Percentiles rank a stretch among this genome's conserved stretches.
phyloP scores from a whole-genome alignment of 2,329 filamentous ascomycete species.

The Trichoderma atroviride region DNA sequence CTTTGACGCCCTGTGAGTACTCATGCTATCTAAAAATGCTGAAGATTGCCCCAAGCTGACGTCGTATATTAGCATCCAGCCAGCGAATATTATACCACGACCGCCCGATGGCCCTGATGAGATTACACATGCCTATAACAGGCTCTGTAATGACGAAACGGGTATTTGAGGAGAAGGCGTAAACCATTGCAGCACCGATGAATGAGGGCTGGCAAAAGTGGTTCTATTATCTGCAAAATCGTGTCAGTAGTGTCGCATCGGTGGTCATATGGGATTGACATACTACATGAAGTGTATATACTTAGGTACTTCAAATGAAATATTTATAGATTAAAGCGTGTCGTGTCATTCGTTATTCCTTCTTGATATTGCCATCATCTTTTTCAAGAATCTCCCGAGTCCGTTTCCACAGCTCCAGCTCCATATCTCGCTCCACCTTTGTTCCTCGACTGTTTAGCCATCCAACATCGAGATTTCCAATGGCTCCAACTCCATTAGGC shows the following conservation, averaged over 20 bases:
- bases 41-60: background rate
- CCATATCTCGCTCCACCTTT: constrained; percentile 80
- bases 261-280: background rate
- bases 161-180: background rate
- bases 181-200: no score
- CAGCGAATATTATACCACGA: constrained; percentile 9
- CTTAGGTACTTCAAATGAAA: background rate
- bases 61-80: constrained; percentile 16
- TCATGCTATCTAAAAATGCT: background rate
- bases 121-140: constrained; percentile 28
- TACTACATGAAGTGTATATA: background rate
- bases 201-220: background rate
- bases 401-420: constrained; percentile 72
- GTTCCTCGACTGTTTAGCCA: constrained; percentile 87
- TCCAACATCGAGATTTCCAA: constrained; percentile 74
- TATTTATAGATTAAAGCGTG: background rate
- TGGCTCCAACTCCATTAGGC: constrained; percentile 58
- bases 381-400: constrained; percentile 44
- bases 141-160: constrained; percentile 17
- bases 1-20: constrained; percentile 27
- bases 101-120: background rate
- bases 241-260: background rate
- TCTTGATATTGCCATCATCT: constrained; percentile 32
- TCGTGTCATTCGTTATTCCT: background rate
- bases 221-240: background rate